These are phyloP conservation scores for Chlorociboria aeruginascens DNA, from an alignment of 495 filamentous ascomycete species.

Conservation along the genomic window DNA sequence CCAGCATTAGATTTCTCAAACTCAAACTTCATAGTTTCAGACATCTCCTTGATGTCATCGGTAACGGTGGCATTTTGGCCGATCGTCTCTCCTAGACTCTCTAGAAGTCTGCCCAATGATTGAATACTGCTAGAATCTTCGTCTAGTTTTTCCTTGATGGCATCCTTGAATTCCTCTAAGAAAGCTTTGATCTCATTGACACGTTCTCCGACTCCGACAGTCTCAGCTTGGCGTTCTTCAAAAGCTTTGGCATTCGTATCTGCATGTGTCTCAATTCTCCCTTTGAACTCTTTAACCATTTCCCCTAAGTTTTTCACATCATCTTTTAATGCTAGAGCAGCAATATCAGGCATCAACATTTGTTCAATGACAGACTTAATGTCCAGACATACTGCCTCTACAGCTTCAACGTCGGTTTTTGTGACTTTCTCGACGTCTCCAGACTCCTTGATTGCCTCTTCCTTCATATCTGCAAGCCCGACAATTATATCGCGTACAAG, in stretches of 20 bases:
- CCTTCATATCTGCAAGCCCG: constrained; percentile 67
- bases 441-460: constrained; percentile 43
- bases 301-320: constrained; percentile 39
- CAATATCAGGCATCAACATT: constrained; percentile 53
- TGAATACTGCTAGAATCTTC: constrained; percentile 36
- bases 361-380: constrained; percentile 65
- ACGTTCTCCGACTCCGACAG: constrained; percentile 33
- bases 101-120: constrained; percentile 44
- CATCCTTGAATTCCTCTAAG: constrained; percentile 36
- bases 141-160: constrained; percentile 36
- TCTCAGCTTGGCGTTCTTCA: constrained; percentile 55
- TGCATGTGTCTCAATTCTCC: constrained; percentile 53
- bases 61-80: constrained; percentile 38
- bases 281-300: constrained; percentile 57
- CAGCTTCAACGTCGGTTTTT: constrained; percentile 66
- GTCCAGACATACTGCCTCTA: constrained; percentile 68
- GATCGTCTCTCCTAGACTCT: constrained; percentile 48
- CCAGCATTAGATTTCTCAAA: constrained; percentile 66
- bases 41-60: constrained; percentile 63
- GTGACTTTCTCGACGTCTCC: constrained; percentile 54
- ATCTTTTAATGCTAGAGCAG: constrained; percentile 51
- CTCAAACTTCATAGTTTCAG: constrained; percentile 65
- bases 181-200: constrained; percentile 39
- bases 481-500: constrained; percentile 63
- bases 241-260: constrained; percentile 67